phyloP scores from a whole-genome alignment of 2,329 filamentous ascomycete genomes.

The Colletotrichum paranaense region DNA sequence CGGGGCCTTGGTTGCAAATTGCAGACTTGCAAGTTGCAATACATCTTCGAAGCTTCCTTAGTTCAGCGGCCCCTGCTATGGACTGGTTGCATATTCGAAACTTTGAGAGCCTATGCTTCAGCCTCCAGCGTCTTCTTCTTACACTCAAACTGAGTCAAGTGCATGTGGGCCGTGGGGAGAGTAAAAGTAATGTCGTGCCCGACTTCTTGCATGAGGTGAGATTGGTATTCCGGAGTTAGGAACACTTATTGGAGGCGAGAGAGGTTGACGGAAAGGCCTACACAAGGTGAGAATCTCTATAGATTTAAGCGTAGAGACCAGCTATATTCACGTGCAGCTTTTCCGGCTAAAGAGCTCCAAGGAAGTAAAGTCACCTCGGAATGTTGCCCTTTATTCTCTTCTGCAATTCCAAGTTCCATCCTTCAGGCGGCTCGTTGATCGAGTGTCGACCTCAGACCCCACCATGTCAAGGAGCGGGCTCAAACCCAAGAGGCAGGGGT shows the following conservation, averaged over 20 bases:
- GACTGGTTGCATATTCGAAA: not conserved
- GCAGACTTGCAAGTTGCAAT: not conserved
- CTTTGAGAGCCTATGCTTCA: too few relatives aligned
- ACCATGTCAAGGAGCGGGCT: not conserved
- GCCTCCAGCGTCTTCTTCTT: too few relatives aligned
- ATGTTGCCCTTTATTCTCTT: not conserved
- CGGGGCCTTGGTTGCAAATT: not conserved
- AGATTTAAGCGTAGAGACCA: not conserved
- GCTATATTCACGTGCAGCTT: too few relatives aligned
- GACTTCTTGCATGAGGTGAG: too few relatives aligned
- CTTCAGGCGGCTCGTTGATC: not conserved
- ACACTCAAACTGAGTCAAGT: too few relatives aligned
- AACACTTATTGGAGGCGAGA: too few relatives aligned
- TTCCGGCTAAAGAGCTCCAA: not conserved
- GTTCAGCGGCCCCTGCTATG: constrained; percentile 2
- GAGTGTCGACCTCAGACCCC: constrained; percentile 1
- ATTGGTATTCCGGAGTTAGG: too few relatives aligned
- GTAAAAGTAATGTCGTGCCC: too few relatives aligned
- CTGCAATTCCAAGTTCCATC: not conserved
- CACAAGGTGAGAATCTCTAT: not conserved
- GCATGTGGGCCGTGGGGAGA: too few relatives aligned
- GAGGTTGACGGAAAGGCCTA: too few relatives aligned
- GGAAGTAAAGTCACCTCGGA: not conserved
- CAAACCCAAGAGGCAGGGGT: constrained; percentile 9
- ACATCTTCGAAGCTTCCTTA: constrained; percentile 8